Evolutionary conservation across 2,329 filamentous ascomycete genomes (phyloP), one percentile per base, ranked within the genome.

Genomic region (Amesomyces nigricolor): DNA sequence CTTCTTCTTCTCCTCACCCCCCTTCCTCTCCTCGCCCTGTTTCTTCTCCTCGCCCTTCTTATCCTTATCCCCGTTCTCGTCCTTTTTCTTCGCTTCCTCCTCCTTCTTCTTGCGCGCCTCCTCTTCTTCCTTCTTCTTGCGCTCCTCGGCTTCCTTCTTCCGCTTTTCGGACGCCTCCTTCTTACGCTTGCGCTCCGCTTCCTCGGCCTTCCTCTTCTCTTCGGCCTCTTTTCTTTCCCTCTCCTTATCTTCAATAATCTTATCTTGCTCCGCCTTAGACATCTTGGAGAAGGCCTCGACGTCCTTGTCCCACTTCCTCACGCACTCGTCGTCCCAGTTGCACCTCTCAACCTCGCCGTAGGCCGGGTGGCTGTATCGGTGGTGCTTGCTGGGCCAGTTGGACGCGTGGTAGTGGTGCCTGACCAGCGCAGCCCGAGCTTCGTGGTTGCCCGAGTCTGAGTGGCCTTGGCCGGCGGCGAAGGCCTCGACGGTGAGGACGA

Each of bases 341-440:
- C 85, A 88, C 61, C 78, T 74, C 66, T 88, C 86, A 0, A 88
- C 85, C 67, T 87, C 82, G 5, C 83, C 85, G 64, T 84, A 87
- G 51, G 83, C 80, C 1, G 85, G 84, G 66, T 89, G 86, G 46
- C 75, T 83, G 70, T 78, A 86, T 30, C 86, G 76, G 1, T 82
- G 84, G 65, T 89, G 86, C 2, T 75, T 74, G 51, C 78, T 79
- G 2, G 85, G 86, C 86, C 86, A 89, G 57, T 82, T 80, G 1
- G 85, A 88, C 0, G 86, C 86, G 67, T 89, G 86, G 64, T 88
- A 89, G 68, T 88, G 85, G 66, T 89, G 86, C 68, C 84, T 86
- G 22, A 89, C 85, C 1, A 89, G 73, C 1, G 86, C 86, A 17
- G 78, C 77, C 49, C 83, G 75, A 1, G 84, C 77, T 50, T 85